Evolutionary conservation across 169 alveolate species (phyloP).

Genomic region (Theileria annulata): DNA sequence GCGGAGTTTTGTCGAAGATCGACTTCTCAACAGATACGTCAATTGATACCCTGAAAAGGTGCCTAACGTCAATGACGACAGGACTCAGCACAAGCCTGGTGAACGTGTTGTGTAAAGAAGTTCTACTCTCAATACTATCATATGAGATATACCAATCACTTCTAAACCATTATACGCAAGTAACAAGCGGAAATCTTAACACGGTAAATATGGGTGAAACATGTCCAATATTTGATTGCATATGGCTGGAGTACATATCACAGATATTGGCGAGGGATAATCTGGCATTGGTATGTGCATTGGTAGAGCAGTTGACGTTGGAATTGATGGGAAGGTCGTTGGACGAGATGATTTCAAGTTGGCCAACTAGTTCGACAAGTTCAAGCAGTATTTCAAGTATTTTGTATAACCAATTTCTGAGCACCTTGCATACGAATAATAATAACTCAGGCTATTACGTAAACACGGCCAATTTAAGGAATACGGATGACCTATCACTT

Average conservation of each 20-base stretch:
- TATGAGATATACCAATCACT: conserved; percentile 16
- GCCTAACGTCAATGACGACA: conserved; percentile 60
- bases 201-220: neutral
- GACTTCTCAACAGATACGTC: conserved; percentile 48
- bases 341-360: conserved; percentile 66
- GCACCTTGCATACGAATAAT: conserved; percentile 6
- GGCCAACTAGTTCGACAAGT: conserved; percentile 19
- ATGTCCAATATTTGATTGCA: conserved; percentile 23
- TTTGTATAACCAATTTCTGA: conserved; percentile 6
- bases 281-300: conserved; percentile 71
- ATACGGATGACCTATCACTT: neutral
- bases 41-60: conserved; percentile 37
- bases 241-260: conserved; percentile 53
- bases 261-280: conserved; percentile 72
- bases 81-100: conserved; percentile 63
- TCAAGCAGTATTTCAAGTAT: conserved; percentile 17
- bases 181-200: neutral
- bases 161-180: conserved; percentile 1
- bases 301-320: conserved; percentile 76
- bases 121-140: conserved; percentile 13
- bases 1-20: conserved; percentile 24
- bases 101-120: conserved; percentile 35
- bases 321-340: conserved; percentile 71
- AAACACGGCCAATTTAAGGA: neutral
- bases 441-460: neutral